Evolutionary conservation across 169 alveolate genomes (phyloP).

Genomic region (Plasmodium malariae): DNA sequence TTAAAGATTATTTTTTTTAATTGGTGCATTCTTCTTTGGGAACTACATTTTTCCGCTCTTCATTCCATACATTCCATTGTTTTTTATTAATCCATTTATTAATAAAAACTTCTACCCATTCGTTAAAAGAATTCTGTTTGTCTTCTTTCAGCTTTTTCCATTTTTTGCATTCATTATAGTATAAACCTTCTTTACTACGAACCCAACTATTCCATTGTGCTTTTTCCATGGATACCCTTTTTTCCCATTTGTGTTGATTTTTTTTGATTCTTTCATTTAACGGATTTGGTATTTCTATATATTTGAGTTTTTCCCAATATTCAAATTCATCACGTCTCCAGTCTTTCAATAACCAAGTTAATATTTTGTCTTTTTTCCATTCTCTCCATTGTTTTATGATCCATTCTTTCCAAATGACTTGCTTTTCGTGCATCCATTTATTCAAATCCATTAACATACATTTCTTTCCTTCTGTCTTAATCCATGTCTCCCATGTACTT

Average conservation of each 20-base stretch:
- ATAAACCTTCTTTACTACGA: not conserved
- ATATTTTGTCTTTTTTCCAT: slow-evolving; percentile 23
- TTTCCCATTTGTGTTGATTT: slow-evolving; percentile 7
- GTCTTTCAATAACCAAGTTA: slow-evolving; percentile 22
- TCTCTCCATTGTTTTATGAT: slow-evolving; percentile 7
- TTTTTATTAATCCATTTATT: slow-evolving; percentile 1
- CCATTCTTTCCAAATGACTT: not conserved
- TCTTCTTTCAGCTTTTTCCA: slow-evolving; percentile 25
- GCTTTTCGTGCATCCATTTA: slow-evolving; percentile 15
- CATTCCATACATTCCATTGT: slow-evolving; percentile 27
- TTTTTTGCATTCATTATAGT: slow-evolving; percentile 4
- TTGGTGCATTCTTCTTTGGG: not conserved
- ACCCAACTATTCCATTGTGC: slow-evolving; percentile 24
- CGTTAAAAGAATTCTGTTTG: not conserved
- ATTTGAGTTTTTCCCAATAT: slow-evolving; percentile 8
- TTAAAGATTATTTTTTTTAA: not conserved
- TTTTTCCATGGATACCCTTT: slow-evolving; percentile 6
- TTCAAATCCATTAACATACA: slow-evolving; percentile 1
- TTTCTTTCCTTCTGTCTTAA: slow-evolving; percentile 3
- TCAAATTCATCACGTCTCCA: slow-evolving; percentile 40
- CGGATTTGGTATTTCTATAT: slow-evolving; percentile 8
- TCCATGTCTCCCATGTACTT: slow-evolving; percentile 27
- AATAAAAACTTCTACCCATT: slow-evolving; percentile 7
- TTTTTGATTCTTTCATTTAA: not conserved
- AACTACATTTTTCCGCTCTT: not conserved